phyloP scores from a whole-genome alignment of 2,329 filamentous ascomycete genomes.

The Sphaerulina vaccinii region DNA sequence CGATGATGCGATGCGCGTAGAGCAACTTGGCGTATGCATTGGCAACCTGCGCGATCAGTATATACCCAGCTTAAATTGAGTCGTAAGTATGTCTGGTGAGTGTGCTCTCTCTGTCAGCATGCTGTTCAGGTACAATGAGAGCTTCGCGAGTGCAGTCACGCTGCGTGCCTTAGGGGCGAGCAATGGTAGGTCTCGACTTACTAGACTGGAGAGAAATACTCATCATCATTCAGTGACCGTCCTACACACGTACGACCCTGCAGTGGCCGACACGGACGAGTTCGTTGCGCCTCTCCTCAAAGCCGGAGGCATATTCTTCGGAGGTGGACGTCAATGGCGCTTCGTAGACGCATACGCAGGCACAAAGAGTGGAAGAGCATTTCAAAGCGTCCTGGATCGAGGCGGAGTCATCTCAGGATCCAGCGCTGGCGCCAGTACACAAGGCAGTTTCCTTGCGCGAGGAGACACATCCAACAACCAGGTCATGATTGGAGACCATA shows the following conservation, averaged over 20 bases:
- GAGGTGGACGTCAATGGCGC: conserved; percentile 29
- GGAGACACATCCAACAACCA: conserved; percentile 27
- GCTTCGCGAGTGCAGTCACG: conserved; percentile 21
- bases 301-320: conserved; percentile 26
- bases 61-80: not conserved
- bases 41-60: not conserved
- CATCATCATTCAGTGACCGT: conserved; percentile 10
- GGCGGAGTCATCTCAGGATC: conserved; percentile 27
- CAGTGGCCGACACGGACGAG: conserved; percentile 23
- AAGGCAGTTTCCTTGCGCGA: conserved; percentile 26
- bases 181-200: conserved; percentile 12
- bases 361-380: conserved; percentile 23
- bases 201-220: not conserved
- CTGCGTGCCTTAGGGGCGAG: conserved; percentile 22
- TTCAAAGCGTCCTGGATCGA: conserved; percentile 24
- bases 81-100: not conserved
- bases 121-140: conserved; percentile 18
- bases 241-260: conserved; percentile 27
- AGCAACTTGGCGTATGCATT: not conserved
- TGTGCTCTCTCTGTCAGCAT: not conserved
- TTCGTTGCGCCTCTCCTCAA: conserved; percentile 23
- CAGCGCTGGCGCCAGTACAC: conserved; percentile 27
- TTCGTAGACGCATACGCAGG: conserved; percentile 28
- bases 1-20: not conserved
- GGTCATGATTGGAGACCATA: conserved; percentile 27